phyloP scores from a whole-genome alignment of 164 flowering plant genomes.

The Pachysandra terminalis region DNA sequence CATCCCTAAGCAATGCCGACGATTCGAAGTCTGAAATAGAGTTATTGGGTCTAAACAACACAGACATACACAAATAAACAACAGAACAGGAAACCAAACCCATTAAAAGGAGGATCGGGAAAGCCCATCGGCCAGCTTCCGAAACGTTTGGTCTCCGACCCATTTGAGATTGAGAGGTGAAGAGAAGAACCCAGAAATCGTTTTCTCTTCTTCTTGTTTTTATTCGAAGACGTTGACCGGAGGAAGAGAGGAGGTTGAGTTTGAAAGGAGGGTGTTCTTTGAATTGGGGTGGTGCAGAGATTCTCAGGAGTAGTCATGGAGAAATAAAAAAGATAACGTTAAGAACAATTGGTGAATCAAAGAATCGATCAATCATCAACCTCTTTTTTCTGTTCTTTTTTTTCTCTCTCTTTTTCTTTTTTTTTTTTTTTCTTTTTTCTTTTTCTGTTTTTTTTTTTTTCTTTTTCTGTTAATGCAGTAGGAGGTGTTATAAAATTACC shows the following conservation, averaged over 20 bases:
- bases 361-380: too few species aligned
- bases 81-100: constrained; percentile 42
- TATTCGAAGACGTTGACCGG: constrained; percentile 13
- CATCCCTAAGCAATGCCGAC: constrained; percentile 8
- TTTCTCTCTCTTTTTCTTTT: too few species aligned
- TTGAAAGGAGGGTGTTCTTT: too few species aligned
- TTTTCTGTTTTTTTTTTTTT: too few species aligned
- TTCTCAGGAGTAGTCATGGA: too few species aligned
- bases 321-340: too few species aligned
- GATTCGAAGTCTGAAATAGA: constrained; percentile 12
- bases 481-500: too few species aligned
- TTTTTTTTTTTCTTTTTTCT: too few species aligned
- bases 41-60: constrained; percentile 23
- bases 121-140: constrained; percentile 36
- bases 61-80: constrained; percentile 47
- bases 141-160: constrained; percentile 48
- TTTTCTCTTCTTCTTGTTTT: background rate
- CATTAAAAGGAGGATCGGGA: constrained; percentile 35
- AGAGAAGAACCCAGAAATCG: constrained; percentile 25
- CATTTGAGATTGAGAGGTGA: constrained; percentile 31
- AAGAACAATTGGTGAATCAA: too few species aligned
- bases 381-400: too few species aligned
- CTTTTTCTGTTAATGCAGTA: too few species aligned
- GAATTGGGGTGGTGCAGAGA: too few species aligned
- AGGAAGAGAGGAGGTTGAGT: background rate